Evolutionary conservation across 2,329 filamentous ascomycete genomes (phyloP).

Genomic region (Alternaria incomplexa): DNA sequence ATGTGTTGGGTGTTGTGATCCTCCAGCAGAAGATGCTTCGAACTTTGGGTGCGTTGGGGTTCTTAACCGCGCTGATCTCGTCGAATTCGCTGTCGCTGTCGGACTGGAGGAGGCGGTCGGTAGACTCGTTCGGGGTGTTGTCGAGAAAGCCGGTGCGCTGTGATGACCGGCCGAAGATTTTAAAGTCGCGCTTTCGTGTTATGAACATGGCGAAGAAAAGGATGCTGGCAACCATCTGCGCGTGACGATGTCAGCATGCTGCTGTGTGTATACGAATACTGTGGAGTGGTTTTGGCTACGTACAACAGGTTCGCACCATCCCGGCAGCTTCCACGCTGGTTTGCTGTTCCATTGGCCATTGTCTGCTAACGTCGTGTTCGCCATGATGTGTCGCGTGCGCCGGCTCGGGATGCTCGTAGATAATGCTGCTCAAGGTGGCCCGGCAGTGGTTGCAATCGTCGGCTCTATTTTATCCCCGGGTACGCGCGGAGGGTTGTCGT

Average conservation of each 20-base stretch:
- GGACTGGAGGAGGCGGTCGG: conserved; percentile 49
- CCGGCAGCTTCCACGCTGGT: conserved; percentile 51
- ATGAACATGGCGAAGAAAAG: conserved; percentile 57
- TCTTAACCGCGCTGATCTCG: conserved; percentile 45
- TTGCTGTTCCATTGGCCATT: conserved; percentile 47
- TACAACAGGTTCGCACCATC: conserved; percentile 51
- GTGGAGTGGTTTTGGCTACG: conserved; percentile 8
- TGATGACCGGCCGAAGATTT: conserved; percentile 46
- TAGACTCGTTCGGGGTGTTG: conserved; percentile 43
- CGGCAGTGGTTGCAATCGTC: background rate
- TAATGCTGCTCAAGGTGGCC: background rate
- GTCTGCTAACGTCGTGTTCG: conserved; percentile 18
- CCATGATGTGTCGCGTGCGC: conserved; percentile 13
- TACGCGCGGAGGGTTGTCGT: background rate
- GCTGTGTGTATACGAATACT: background rate
- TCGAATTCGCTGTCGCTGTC: conserved; percentile 48
- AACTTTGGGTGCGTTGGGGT: conserved; percentile 54
- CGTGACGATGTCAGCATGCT: conserved; percentile 9
- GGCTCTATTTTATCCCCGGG: background rate
- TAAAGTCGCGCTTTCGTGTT: conserved; percentile 55
- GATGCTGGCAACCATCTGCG: conserved; percentile 58
- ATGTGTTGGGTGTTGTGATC: conserved; percentile 63
- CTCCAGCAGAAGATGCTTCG: conserved; percentile 59
- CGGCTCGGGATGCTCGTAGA: background rate
- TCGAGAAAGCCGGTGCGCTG: conserved; percentile 44